Percentiles rank a stretch among this genome's conserved stretches.
Conservation (phyloP, 768 basidiomycete genomes). For the Rhizopogon salebrosus region DNA sequence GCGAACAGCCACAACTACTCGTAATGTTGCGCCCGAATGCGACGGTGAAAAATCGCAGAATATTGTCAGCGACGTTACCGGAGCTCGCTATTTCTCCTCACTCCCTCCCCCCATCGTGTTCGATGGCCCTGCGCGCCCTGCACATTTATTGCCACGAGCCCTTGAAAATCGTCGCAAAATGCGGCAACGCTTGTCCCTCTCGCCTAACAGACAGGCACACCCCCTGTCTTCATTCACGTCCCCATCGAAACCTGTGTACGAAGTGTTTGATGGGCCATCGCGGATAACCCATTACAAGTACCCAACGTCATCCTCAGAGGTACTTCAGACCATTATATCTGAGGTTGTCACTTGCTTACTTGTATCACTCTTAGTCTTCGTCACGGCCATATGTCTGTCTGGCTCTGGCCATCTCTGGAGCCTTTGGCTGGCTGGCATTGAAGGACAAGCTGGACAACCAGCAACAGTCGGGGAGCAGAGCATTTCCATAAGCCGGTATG, state of each 20-base stretch:
- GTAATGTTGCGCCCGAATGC: constrained; percentile 7
- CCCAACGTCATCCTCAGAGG: constrained; percentile 8
- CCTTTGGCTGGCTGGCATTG: constrained; percentile 18
- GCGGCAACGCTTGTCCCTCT: constrained; percentile 5
- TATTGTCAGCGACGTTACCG: constrained; percentile 14
- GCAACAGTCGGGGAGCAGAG: neutral
- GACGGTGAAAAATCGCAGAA: constrained; percentile 1
- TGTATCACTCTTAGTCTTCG: neutral
- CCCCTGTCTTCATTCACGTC: constrained; percentile 9
- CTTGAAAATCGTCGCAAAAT: constrained; percentile 8
- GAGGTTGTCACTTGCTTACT: neutral
- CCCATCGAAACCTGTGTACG: constrained; percentile 28
- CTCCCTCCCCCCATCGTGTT: constrained; percentile 43
- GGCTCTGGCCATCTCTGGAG: constrained; percentile 15
- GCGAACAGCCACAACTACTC: constrained; percentile 6
- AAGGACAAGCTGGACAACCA: constrained; percentile 6
- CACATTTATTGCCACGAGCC: constrained; percentile 13
- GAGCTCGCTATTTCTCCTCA: constrained; percentile 8
- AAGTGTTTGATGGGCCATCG: constrained; percentile 46
- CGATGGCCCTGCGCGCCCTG: constrained; percentile 43
- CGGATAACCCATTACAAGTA: constrained; percentile 19
- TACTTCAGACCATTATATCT: constrained; percentile 6
- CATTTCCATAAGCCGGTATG: neutral
- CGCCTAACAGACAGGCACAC: constrained; percentile 4
- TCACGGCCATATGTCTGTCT: constrained; percentile 8